phyloP scores from a whole-genome alignment of 805 yeast genomes.

The Suhomyces xylopsoci region DNA sequence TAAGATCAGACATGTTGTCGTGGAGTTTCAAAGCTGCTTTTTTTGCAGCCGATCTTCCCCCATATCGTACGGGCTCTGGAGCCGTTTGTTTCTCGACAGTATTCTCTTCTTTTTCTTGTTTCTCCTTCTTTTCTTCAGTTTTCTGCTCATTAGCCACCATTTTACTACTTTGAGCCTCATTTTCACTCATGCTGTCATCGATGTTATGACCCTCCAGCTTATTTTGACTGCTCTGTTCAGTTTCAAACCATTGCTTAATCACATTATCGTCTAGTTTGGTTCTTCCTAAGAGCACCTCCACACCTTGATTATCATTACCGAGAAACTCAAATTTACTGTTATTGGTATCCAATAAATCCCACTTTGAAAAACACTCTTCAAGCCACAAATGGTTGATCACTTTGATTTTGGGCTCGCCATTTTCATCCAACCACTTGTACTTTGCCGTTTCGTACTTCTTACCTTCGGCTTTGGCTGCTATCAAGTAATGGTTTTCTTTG shows the following conservation, averaged over 20 bases:
- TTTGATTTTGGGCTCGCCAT: slow-evolving; percentile 33
- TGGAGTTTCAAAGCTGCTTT: slow-evolving; percentile 67
- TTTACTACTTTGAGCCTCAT: slow-evolving; percentile 10
- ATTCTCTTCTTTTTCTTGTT: background rate
- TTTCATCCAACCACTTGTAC: slow-evolving; percentile 49
- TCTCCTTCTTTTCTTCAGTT: background rate
- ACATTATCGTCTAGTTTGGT: slow-evolving; percentile 43
- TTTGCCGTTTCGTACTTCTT: slow-evolving; percentile 71
- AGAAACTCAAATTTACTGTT: slow-evolving; percentile 48
- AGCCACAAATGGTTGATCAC: slow-evolving; percentile 84
- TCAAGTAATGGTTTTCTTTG: slow-evolving; percentile 64
- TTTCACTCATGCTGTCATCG: slow-evolving; percentile 29
- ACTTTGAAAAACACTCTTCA: slow-evolving; percentile 67
- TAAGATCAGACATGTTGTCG: slow-evolving; percentile 64
- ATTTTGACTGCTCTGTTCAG: background rate
- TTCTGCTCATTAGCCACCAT: slow-evolving; percentile 5
- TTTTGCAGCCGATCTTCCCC: slow-evolving; percentile 57
- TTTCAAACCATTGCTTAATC: slow-evolving; percentile 38
- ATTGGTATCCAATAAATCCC: slow-evolving; percentile 51
- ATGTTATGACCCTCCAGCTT: slow-evolving; percentile 16
- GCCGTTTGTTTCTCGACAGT: background rate
- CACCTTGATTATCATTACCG: slow-evolving; percentile 36
- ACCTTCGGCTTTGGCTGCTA: slow-evolving; percentile 67
- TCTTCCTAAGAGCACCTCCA: slow-evolving; percentile 51
- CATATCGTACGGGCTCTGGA: slow-evolving; percentile 7